Base-by-base conservation (phyloP, 2,329 filamentous ascomycete genomes). In the Neopestalotiopsis clavispora region DNA sequence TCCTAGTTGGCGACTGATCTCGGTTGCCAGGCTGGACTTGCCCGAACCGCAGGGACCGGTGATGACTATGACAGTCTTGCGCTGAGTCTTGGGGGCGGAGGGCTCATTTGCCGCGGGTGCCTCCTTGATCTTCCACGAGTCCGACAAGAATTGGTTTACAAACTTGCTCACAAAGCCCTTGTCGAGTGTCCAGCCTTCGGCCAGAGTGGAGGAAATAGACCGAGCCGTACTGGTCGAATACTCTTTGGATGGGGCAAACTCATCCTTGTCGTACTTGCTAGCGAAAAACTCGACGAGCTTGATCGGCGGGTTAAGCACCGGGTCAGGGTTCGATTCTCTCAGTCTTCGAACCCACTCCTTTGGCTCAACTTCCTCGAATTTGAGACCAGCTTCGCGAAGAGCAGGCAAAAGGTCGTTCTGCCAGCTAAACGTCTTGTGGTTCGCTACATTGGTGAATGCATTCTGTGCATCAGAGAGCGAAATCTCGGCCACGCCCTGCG, bases 251-350 rank as follows among this genome's bases (percentile, higher is more conserved):
- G 82, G 77, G 4, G 81, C 78, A 69, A 85, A 85, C 63, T 86
- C 83, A 3, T 80, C 78, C 52, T 83, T 87, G 74, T 68, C 75
- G 49, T 85, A 86, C 71, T 85, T 85, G n/a, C 71, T 73, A 1
- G 79, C 77, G 69, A 87, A 88, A 77, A 86, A 89, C 57, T 86
- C 85, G 1, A 87, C 69, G 1, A 88, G 78, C 74, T 87, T 88
- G 71, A 87, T 80, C 0, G 84, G 81, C 12, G 86, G 86, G 71
- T 89, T 89, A 17, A 71, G 75, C 4, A 78, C 70, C 0, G 84
- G 81, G 64, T 87, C 82, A 0, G 79, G 77, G 62, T 85, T 79
- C 0, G 83, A 85, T 2, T 71, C 78, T 2, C 83, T 77, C 6
- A 88, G 75, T 1, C 81, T 76, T 0, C 74, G 70, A 32, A 87